Base-by-base conservation (phyloP, 192 early-diverging fungal genomes). In the Backusella westeae region DNA sequence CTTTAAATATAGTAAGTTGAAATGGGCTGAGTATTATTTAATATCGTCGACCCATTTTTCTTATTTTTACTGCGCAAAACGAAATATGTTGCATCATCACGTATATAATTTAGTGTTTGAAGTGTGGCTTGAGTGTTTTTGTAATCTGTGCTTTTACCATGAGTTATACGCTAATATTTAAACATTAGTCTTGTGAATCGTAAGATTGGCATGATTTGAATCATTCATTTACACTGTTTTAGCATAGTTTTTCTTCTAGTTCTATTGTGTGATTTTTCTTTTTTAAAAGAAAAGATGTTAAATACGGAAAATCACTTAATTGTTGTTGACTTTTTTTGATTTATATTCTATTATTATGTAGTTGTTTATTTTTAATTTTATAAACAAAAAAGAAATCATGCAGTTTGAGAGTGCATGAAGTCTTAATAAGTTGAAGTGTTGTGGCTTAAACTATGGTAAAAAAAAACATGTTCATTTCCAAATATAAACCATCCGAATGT, bases 331-430 rank as follows among this genome's bases (percentile, higher is more conserved):
- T 14, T 59, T 26, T 59, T 26, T 59, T 23, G 23, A 26, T 67
- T 67, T 19, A 15, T 70, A n/a, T 70, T 70, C 26, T 34, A 36
- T 67, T 34, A 67, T 69, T 69, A 21, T 70, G 23, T 41, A 42
- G 15, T 5, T 19, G 42, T 44, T 42, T 44, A 44, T 44, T 44
- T 44, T 17, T 44, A 44, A 4, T 70, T 41, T 41, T 21, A 39
- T 70, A 6, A 32, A 70, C 39, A 39, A 70, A 70, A 26, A n/a
- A 10, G 46, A 49, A 32, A 49, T 49, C 4, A n/a, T 17, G 19
- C 17, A n/a, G 6, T 49, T 49, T 44, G 14, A 21, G 8, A 49
- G 19, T 49, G 17, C 19, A 49, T 49, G 46, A 12, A 44, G 4
- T 44, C 12, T 49, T 6, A 49, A 32, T 32, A 32, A 49, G 1